A percentile compares a stretch with the other conserved stretches of the same genome.
Evolutionary conservation across 2,329 filamentous ascomycete genomes (phyloP).

Genomic region (Talaromyces sp.): DNA sequence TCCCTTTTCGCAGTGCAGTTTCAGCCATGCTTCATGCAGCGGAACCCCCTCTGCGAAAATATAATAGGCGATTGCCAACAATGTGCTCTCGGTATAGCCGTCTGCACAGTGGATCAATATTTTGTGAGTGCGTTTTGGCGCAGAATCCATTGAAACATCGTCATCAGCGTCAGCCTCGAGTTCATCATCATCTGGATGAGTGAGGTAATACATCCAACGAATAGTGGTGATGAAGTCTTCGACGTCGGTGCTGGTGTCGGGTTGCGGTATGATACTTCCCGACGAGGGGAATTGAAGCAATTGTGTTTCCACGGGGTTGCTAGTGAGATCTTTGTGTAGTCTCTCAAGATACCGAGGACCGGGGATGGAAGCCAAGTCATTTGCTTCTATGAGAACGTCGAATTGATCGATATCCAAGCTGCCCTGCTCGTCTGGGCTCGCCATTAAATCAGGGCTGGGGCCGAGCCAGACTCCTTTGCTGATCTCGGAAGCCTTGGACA

Average conservation of each 20-base stretch:
- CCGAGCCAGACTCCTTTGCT: constrained; percentile 86
- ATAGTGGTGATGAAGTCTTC: constrained; percentile 82
- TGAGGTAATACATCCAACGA: constrained; percentile 81
- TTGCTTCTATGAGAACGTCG: constrained; percentile 84
- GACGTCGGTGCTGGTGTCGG: constrained; percentile 75
- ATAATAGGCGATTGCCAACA: constrained; percentile 85
- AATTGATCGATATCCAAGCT: constrained; percentile 54
- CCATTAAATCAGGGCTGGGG: constrained; percentile 68
- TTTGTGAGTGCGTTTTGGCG: constrained; percentile 50
- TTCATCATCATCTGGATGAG: constrained; percentile 54
- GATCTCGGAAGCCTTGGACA: constrained; percentile 87
- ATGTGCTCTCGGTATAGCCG: constrained; percentile 90
- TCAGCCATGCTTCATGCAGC: constrained; percentile 80
- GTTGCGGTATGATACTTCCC: constrained; percentile 82
- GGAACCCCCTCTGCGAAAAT: constrained; percentile 83
- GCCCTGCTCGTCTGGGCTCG: constrained; percentile 35
- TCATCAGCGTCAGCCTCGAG: constrained; percentile 46
- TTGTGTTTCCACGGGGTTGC: constrained; percentile 50
- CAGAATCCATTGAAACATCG: constrained; percentile 50
- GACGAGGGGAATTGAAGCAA: constrained; percentile 76
- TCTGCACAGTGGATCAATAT: constrained; percentile 91
- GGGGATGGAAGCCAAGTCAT: constrained; percentile 72
- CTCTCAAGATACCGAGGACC: constrained; percentile 62
- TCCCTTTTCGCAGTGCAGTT: constrained; percentile 70
- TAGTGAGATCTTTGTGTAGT: constrained; percentile 53